Conservation (phyloP, 495 filamentous ascomycete genomes). For the Tuber borchii region DNA sequence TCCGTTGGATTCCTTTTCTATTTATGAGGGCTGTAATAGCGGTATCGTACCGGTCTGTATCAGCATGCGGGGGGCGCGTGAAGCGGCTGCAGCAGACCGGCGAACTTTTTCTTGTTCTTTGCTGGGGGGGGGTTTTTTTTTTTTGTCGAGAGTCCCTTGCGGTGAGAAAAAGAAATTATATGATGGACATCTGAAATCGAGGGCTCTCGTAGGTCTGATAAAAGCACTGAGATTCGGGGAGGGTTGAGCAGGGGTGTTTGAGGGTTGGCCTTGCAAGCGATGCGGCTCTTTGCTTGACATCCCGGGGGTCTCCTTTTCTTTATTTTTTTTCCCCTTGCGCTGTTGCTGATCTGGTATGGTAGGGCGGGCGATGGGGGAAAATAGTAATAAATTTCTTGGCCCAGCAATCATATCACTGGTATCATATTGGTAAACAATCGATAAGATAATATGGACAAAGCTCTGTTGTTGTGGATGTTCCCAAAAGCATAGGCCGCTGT, state of each 20-base stretch:
- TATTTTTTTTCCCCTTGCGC: neutral
- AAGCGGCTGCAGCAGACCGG: neutral
- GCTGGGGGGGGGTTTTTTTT: neutral
- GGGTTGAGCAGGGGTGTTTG: neutral
- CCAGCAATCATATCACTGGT: neutral
- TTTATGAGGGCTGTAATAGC: neutral
- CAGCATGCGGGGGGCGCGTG: neutral
- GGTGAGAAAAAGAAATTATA: constrained; percentile 1
- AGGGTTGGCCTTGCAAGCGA: neutral
- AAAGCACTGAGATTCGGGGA: neutral
- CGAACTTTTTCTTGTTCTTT: neutral
- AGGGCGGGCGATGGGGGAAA: neutral
- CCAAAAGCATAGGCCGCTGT: neutral
- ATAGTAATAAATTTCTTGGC: neutral
- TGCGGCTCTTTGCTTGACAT: neutral
- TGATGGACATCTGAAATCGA: neutral
- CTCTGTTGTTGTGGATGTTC: neutral
- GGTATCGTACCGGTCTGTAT: neutral
- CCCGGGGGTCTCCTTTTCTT: neutral
- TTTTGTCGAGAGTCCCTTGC: neutral
- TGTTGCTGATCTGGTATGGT: neutral
- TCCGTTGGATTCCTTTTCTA: neutral
- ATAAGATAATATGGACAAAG: neutral
- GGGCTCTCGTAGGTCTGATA: neutral
- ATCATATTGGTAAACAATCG: neutral